phyloP scores from a whole-genome alignment of 2,329 filamentous ascomycete species.

The Aureobasidium uvarum region DNA sequence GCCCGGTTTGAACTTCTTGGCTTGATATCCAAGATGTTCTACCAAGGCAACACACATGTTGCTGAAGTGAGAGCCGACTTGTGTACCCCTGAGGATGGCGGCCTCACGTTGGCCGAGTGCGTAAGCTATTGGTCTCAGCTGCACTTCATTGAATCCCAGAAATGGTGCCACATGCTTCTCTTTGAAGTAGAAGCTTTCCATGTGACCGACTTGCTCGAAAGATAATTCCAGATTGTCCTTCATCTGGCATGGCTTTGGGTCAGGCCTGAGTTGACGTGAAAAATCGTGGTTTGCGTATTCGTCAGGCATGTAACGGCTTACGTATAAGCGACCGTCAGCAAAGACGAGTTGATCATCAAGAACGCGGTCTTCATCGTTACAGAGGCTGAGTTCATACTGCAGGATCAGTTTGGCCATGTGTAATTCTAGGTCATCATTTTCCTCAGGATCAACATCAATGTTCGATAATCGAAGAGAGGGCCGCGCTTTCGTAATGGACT shows the following conservation, averaged over 20 bases:
- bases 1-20: neutral
- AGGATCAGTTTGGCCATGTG: neutral
- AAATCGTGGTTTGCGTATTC: neutral
- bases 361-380: neutral
- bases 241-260: neutral
- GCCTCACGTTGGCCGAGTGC: neutral
- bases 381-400: neutral
- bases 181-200: conserved; percentile 1
- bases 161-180: neutral
- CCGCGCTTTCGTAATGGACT: conserved; percentile 1
- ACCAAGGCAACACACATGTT: neutral
- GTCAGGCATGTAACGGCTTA: neutral
- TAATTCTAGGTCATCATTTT: neutral
- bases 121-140: neutral
- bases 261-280: neutral
- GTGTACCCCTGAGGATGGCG: neutral
- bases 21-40: neutral
- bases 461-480: neutral
- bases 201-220: neutral
- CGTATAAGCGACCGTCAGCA: neutral
- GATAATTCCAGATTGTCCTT: neutral
- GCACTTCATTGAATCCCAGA: neutral
- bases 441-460: neutral
- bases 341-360: neutral
- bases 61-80: neutral